Percentiles rank a stretch among this genome's conserved stretches.
phyloP scores from a whole-genome alignment of 2,329 filamentous ascomycete species.

The Celoporthe dispersa region DNA sequence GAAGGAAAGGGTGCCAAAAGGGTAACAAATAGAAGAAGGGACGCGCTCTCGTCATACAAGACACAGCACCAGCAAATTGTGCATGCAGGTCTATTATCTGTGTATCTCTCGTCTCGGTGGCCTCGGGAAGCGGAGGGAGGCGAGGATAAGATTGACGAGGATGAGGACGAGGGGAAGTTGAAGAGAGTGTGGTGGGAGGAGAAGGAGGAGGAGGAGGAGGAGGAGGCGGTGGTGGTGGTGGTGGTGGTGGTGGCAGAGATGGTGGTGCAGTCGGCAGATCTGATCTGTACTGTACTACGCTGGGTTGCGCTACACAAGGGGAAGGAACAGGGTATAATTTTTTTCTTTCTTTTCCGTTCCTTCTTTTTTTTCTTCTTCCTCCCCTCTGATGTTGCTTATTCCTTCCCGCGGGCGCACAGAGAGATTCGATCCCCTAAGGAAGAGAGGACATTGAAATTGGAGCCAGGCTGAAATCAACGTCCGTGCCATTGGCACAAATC shows the following conservation, averaged over 20 bases:
- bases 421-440: not conserved
- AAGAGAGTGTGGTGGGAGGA: not conserved
- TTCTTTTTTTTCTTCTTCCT: not conserved
- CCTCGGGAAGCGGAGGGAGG: not conserved
- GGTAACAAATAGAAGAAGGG: not conserved
- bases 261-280: conserved; percentile 1
- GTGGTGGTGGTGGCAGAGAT: too few species aligned
- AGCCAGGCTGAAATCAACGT: not conserved
- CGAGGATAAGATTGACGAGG: not conserved
- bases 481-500: conserved; percentile 13
- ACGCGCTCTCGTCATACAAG: not conserved
- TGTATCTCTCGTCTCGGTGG: not conserved
- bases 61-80: not conserved
- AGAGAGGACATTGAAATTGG: conserved; percentile 12
- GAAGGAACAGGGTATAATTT: not conserved
- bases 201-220: not conserved
- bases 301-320: not conserved
- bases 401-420: not conserved
- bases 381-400: not conserved
- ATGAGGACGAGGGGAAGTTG: not conserved
- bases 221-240: too few species aligned
- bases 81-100: conserved; percentile 5
- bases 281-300: not conserved
- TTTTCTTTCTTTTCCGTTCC: not conserved
- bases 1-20: not conserved